Conservation (phyloP, 2,329 filamentous ascomycete genomes). For the Chaetomium sp. region DNA sequence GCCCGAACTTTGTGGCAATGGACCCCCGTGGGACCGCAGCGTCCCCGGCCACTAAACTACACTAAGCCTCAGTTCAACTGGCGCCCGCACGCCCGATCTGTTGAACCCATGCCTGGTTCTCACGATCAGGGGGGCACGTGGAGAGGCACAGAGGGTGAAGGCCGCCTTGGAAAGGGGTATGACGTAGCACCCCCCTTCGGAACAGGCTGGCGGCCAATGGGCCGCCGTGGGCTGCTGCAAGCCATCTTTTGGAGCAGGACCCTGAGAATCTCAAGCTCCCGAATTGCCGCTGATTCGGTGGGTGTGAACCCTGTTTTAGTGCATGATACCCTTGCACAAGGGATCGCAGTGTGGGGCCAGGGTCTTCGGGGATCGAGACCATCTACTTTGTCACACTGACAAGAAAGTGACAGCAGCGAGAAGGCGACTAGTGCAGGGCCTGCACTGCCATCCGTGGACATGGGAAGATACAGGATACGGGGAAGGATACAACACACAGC, state of each 20-base stretch:
- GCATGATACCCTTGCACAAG: slow-evolving; percentile 9
- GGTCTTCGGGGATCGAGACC: slow-evolving; percentile 9
- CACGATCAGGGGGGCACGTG: slow-evolving; percentile 6
- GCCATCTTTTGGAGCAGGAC: slow-evolving; percentile 23
- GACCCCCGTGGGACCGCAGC: not conserved
- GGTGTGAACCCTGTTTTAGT: slow-evolving; percentile 22
- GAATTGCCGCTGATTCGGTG: slow-evolving; percentile 18
- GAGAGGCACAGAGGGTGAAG: not conserved
- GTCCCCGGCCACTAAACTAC: not conserved
- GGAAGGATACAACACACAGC: too few relatives aligned
- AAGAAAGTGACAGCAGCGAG: not conserved
- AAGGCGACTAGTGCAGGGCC: not conserved
- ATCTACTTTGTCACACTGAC: not conserved
- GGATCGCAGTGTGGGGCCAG: slow-evolving; percentile 1
- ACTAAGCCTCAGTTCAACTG: too few relatives aligned
- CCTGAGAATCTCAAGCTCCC: slow-evolving; percentile 22
- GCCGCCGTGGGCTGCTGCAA: slow-evolving; percentile 18
- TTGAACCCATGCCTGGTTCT: not conserved
- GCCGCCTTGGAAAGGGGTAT: slow-evolving; percentile 7
- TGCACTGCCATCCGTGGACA: too few relatives aligned
- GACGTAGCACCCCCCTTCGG: slow-evolving; percentile 16
- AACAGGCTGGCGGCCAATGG: slow-evolving; percentile 11
- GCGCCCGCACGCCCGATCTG: not conserved
- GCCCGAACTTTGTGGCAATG: not conserved
- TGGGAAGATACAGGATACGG: too few relatives aligned